Conservation (phyloP, 2,329 filamentous ascomycete genomes). For the Aspergillus persii region DNA sequence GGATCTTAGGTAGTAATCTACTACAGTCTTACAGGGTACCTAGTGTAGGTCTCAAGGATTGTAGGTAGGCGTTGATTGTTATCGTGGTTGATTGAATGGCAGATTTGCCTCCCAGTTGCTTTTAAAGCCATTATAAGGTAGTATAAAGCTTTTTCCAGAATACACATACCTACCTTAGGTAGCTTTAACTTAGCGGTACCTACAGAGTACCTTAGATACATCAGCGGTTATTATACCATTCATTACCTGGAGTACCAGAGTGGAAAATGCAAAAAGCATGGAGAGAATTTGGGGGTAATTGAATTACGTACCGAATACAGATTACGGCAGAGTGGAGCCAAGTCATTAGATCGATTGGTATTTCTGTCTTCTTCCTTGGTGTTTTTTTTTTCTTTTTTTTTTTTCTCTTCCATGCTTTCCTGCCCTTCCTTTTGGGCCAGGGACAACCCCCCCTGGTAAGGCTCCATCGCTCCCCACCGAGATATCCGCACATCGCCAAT, state of each 20-base stretch:
- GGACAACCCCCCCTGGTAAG: conserved; percentile 23
- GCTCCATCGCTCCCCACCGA: conserved; percentile 22
- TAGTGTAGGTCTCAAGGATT: neutral
- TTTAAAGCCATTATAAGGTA: too few relatives aligned
- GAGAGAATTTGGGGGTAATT: neutral
- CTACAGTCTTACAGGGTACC: neutral
- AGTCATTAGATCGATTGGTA: neutral
- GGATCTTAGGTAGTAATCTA: neutral
- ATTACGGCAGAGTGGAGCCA: neutral
- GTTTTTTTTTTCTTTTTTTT: conserved; percentile 1
- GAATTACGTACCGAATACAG: neutral
- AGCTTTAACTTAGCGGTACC: too few relatives aligned
- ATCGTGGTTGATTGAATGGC: too few relatives aligned
- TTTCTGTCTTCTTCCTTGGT: neutral
- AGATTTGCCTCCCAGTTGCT: too few relatives aligned
- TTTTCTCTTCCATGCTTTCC: neutral
- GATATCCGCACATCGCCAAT: conserved; percentile 25
- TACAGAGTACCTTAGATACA: too few relatives aligned
- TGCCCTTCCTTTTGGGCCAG: conserved; percentile 11
- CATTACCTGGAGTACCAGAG: neutral
- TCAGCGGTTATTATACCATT: neutral
- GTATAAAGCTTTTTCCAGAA: too few relatives aligned
- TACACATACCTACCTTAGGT: too few relatives aligned
- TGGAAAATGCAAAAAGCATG: neutral
- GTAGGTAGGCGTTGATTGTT: neutral